Base-by-base conservation (phyloP, 2,329 filamentous ascomycete species). In the Pseudocercospora ulei region DNA sequence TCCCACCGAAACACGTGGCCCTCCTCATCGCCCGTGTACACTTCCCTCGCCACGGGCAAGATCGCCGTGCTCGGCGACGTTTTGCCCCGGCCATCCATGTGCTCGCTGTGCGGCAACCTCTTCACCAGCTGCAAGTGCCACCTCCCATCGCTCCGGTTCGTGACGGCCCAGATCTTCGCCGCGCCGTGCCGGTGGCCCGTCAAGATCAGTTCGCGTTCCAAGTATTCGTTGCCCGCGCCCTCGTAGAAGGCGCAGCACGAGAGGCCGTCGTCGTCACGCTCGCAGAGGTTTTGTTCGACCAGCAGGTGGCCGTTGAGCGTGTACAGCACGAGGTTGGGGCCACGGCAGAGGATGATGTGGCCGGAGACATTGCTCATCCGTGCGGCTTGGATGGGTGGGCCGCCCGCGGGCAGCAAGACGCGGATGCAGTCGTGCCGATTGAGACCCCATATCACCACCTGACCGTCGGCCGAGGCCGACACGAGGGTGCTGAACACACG, bases 11-110 rank as follows among this genome's bases (percentile, higher is more conserved):
- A 61, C 13, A 98, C 88, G 68, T 79, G 73, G 18, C 90, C 90
- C 48, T 86, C 81, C 48, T 96, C 90, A 65, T 96, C 90, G 2
- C 88, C 90, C 0, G 87, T 94, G 62, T 95, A 96, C 6, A 96
- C 78, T 46, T 80, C 73, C 47, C 80, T 78, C 37, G 83, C 76
- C 72, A 87, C 82, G 2, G 88, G 82, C 40, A 82, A 70, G 36
- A 98, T 82, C 57, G 82, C 92, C 23, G 82, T 93, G 44, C 96
- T 87, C 0, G 80, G 78, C 2, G 80, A 78, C 25, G 55, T 76
- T 63, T 70, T 70, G 78, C 34, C 74, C 76, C 50, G 71, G 75
- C 68, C 65, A 55, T 93, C 84, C 24, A 78, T 68, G 58, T 94
- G 84, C 56, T 39, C 36, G 16, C 27, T 39, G 7, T 44, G 41